phyloP scores from a whole-genome alignment of 2,329 filamentous ascomycete species.

The Teratosphaeria viscida region DNA sequence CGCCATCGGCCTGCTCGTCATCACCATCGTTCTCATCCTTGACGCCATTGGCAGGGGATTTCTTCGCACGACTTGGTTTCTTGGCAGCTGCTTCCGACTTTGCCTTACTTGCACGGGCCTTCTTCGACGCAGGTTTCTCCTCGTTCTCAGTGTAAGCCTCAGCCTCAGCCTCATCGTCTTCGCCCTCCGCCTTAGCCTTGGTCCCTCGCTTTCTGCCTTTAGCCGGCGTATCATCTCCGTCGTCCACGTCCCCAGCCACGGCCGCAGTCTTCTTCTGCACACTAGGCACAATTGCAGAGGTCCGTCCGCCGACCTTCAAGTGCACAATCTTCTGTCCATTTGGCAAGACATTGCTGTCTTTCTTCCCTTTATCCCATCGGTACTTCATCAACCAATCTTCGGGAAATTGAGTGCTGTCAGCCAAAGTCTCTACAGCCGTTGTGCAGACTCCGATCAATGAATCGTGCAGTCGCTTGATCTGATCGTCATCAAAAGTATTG shows the following conservation, averaged over 20 bases:
- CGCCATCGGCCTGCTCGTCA: constrained; percentile 2
- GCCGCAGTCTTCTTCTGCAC: constrained; percentile 72
- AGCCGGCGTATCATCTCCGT: constrained; percentile 11
- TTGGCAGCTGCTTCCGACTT: constrained; percentile 2
- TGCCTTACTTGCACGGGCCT: constrained; percentile 6
- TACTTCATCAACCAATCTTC: constrained; percentile 55
- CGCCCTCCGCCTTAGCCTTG: constrained; percentile 6
- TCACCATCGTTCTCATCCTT: constrained; percentile 3
- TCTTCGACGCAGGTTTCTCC: constrained; percentile 12
- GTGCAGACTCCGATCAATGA: constrained; percentile 70
- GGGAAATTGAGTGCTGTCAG: constrained; percentile 75
- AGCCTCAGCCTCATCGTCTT: constrained; percentile 14
- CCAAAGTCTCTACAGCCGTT: constrained; percentile 66
- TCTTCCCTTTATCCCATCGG: constrained; percentile 77
- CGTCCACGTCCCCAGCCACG: constrained; percentile 40
- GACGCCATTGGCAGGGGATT: constrained; percentile 4
- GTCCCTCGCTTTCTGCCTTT: constrained; percentile 28
- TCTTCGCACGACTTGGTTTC: constrained; percentile 7
- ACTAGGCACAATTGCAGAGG: constrained; percentile 76
- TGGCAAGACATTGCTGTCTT: constrained; percentile 57
- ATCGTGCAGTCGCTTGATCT: constrained; percentile 62
- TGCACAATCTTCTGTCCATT: constrained; percentile 79
- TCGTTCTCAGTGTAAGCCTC: constrained; percentile 1
- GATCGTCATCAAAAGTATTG: constrained; percentile 62
- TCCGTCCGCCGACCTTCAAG: constrained; percentile 80